Conservation (phyloP, 2,329 filamentous ascomycete genomes). For the Pochonia chlamydosporia region DNA sequence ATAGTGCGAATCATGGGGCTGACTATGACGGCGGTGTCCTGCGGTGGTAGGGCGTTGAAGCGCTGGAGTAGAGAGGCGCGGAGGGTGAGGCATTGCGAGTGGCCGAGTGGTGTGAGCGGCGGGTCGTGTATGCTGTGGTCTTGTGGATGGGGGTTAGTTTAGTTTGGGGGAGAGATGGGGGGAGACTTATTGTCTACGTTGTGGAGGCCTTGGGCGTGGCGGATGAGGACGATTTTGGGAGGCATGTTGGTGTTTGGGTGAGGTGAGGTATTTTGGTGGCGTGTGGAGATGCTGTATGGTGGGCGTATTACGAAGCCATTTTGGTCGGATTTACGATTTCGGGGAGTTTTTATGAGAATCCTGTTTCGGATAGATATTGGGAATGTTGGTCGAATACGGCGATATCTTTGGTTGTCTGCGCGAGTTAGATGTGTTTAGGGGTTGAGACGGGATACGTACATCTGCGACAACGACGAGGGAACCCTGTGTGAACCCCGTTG, state of each 20-base stretch:
- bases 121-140: constrained; percentile 46
- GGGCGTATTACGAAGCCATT: too few species aligned
- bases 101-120: constrained; percentile 41
- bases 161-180: background rate
- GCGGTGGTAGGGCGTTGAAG: constrained; percentile 22
- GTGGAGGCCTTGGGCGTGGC: constrained; percentile 73
- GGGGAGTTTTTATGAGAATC: background rate
- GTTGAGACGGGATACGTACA: constrained; percentile 5
- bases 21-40: constrained; percentile 47
- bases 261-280: too few species aligned
- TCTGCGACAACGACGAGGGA: constrained; percentile 6
- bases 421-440: background rate
- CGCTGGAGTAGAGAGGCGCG: constrained; percentile 35
- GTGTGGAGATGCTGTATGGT: background rate
- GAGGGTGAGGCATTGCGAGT: constrained; percentile 41
- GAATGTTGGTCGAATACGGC: constrained; percentile 8
- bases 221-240: constrained; percentile 69
- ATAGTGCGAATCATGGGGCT: constrained; percentile 62
- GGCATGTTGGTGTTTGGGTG: constrained; percentile 32
- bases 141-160: constrained; percentile 26
- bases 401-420: constrained; percentile 15
- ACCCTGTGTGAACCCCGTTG: background rate
- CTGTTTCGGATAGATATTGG: background rate
- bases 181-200: constrained; percentile 44
- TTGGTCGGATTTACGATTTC: too few species aligned